Evolutionary conservation across 306 rosid genomes (phyloP).

Genomic region (Vigna trinervia): DNA sequence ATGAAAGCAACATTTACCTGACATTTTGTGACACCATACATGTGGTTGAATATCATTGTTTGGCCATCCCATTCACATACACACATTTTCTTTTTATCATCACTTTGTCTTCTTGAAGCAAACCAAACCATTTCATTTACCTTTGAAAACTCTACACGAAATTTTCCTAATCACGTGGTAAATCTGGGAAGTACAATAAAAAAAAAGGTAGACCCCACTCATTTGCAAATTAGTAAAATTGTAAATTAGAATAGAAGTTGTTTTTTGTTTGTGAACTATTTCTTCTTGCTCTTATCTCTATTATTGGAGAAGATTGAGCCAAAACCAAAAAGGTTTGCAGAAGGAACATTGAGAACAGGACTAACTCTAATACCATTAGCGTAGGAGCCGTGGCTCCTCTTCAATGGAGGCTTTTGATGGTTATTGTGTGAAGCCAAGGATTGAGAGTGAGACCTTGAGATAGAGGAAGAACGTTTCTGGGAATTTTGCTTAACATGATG

Average conservation of each 20-base stretch:
- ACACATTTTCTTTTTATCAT: conserved; percentile 24
- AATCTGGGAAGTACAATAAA: conserved; percentile 25
- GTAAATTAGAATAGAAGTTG: neutral
- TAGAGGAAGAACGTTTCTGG: conserved; percentile 39
- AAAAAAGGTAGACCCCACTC: conserved; percentile 33
- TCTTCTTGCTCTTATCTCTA: conserved; percentile 71
- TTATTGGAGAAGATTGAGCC: conserved; percentile 75
- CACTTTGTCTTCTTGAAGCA: conserved; percentile 44
- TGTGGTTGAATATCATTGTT: conserved; percentile 57
- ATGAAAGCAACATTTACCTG: conserved; percentile 64
- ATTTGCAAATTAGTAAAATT: conserved; percentile 47
- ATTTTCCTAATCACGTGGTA: conserved; percentile 46
- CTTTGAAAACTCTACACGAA: conserved; percentile 40
- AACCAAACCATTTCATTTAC: conserved; percentile 41
- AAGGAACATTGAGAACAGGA: conserved; percentile 78
- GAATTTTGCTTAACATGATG: conserved; percentile 53
- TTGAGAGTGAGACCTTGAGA: conserved; percentile 43
- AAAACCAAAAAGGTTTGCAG: conserved; percentile 71
- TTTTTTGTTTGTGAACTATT: conserved; percentile 41
- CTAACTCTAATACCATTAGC: conserved; percentile 58
- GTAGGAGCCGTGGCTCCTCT: conserved; percentile 63
- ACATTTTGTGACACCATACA: conserved; percentile 64
- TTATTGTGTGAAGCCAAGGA: conserved; percentile 37
- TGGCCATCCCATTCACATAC: conserved; percentile 45
- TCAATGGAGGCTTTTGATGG: conserved; percentile 76